phyloP scores from a whole-genome alignment of 2,329 filamentous ascomycete genomes.

The Hortaea werneckii region DNA sequence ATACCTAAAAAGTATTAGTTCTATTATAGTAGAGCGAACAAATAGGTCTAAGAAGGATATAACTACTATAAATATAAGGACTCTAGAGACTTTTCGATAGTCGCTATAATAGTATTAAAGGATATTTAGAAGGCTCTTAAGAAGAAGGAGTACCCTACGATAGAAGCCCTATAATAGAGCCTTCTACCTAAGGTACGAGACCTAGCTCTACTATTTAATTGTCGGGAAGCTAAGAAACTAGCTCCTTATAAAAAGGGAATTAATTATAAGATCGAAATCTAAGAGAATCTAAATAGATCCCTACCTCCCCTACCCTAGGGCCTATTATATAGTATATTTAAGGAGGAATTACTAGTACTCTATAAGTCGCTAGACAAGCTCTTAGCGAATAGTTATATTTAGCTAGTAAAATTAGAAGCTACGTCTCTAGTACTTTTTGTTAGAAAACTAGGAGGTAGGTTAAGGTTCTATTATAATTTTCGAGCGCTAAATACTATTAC shows the following conservation, averaged over 20 bases:
- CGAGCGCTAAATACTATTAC: not conserved
- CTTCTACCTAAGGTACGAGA: not conserved
- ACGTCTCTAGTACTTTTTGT: slow-evolving; percentile 1
- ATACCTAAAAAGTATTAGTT: too few relatives aligned
- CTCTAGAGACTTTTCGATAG: not conserved
- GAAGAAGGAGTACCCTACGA: not conserved
- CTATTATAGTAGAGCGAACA: too few relatives aligned
- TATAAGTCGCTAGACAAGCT: slow-evolving; percentile 1
- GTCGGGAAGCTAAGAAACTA: not conserved
- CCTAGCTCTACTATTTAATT: not conserved
- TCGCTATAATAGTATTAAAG: not conserved
- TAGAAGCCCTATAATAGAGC: not conserved
- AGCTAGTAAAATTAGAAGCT: not conserved
- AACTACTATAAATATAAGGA: not conserved
- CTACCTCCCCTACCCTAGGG: slow-evolving; percentile 1
- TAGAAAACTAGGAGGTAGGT: not conserved
- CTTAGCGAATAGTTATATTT: not conserved
- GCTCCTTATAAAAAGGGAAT: not conserved
- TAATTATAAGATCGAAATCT: slow-evolving; percentile 1
- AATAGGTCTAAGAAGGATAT: too few relatives aligned
- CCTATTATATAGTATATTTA: slow-evolving; percentile 2
- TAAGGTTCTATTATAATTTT: slow-evolving; percentile 1
- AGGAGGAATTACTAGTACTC: slow-evolving; percentile 1
- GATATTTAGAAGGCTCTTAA: slow-evolving; percentile 2
- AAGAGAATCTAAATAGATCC: slow-evolving; percentile 1